These are phyloP conservation scores for Pseudogymnoascus sp. DNA, from an alignment of 2,329 filamentous ascomycete species.

Conservation along the genomic window DNA sequence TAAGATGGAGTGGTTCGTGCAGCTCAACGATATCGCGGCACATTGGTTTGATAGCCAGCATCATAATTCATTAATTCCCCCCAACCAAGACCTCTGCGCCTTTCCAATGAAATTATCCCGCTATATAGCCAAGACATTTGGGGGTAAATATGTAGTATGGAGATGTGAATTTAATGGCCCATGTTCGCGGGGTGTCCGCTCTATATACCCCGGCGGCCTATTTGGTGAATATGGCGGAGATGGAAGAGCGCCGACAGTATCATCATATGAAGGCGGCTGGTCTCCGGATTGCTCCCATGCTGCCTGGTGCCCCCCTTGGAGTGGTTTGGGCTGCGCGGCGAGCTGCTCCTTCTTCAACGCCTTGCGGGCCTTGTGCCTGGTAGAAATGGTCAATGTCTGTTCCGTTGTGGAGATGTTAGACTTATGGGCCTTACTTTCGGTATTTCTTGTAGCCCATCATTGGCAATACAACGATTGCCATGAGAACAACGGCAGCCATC, in stretches of 20 bases:
- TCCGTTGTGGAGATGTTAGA: neutral
- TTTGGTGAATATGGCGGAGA: neutral
- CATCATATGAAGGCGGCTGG: neutral
- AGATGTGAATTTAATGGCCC: neutral
- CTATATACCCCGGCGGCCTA: neutral
- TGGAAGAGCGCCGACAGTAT: neutral
- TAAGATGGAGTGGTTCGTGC: neutral
- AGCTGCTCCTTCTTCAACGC: neutral
- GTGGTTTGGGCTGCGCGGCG: neutral
- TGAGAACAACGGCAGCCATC: constrained; percentile 4
- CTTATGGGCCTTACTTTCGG: neutral
- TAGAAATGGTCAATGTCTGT: neutral
- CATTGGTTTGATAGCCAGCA: neutral
- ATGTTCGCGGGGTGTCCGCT: neutral
- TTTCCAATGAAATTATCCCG: neutral
- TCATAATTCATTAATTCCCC: neutral
- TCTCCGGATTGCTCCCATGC: neutral
- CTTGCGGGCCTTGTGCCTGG: constrained; percentile 1
- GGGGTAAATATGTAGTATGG: neutral
- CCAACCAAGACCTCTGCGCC: neutral
- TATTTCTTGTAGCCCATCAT: constrained; percentile 3
- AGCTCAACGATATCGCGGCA: neutral
- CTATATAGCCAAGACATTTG: neutral
- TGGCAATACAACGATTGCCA: neutral
- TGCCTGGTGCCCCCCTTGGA: neutral